These are phyloP conservation scores for Cryptosporidium bovis DNA, from an alignment of 169 alveolate genomes.

Conservation along the genomic window DNA sequence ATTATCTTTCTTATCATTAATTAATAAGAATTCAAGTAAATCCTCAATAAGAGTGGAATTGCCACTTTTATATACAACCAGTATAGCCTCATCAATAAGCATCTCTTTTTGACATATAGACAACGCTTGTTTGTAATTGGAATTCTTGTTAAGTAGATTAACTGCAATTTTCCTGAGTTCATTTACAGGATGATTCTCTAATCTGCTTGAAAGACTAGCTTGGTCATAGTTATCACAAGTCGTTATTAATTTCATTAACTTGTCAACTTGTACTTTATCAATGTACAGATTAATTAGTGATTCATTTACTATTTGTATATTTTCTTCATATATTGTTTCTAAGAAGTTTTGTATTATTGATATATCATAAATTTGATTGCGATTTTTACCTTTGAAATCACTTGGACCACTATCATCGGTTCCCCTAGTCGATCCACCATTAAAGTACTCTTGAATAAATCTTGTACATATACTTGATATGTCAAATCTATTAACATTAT, in stretches of 20 bases:
- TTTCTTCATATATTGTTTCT: slow-evolving; percentile 59
- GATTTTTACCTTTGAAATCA: neutral
- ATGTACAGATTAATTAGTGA: slow-evolving; percentile 96
- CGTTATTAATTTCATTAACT: slow-evolving; percentile 91
- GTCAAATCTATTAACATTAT: slow-evolving; percentile 81
- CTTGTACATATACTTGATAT: slow-evolving; percentile 54
- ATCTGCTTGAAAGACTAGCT: slow-evolving; percentile 88
- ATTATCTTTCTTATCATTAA: slow-evolving; percentile 90
- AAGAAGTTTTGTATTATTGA: slow-evolving; percentile 58
- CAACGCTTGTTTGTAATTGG: slow-evolving; percentile 90
- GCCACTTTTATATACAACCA: slow-evolving; percentile 88
- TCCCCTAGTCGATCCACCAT: slow-evolving; percentile 60
- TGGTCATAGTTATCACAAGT: slow-evolving; percentile 96
- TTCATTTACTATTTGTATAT: slow-evolving; percentile 92
- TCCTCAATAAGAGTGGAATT: slow-evolving; percentile 91
- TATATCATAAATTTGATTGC: neutral
- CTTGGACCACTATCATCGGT: slow-evolving; percentile 81
- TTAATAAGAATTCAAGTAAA: slow-evolving; percentile 89
- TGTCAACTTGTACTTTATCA: slow-evolving; percentile 96
- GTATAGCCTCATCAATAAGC: slow-evolving; percentile 88
- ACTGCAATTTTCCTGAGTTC: slow-evolving; percentile 98
- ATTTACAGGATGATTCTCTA: slow-evolving; percentile 95
- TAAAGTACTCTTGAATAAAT: slow-evolving; percentile 53
- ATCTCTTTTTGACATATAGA: slow-evolving; percentile 90
- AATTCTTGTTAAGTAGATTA: slow-evolving; percentile 89